These are phyloP conservation scores for Penicillium psychrofluorescens DNA, from an alignment of 495 filamentous ascomycete species.

Conservation along the genomic window DNA sequence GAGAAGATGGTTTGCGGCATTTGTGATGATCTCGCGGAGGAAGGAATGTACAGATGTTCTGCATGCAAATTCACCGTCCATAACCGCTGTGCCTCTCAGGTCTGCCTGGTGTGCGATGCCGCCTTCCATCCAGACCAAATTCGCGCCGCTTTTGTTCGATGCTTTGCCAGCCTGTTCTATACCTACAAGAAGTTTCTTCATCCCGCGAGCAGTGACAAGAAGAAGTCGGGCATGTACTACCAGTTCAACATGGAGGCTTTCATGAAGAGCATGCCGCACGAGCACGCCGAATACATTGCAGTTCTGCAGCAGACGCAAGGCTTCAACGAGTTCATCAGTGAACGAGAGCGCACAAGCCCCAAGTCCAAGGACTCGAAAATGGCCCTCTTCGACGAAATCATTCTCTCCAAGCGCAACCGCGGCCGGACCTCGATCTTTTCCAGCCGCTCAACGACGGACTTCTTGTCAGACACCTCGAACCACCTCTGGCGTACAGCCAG, in stretches of 20 bases:
- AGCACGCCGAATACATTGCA: conserved; percentile 80
- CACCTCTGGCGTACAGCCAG: conserved; percentile 89
- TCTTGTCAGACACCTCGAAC: conserved; percentile 78
- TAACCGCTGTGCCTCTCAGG: conserved; percentile 69
- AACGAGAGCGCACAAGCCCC: conserved; percentile 57
- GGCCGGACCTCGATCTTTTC: conserved; percentile 53
- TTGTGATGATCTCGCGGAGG: conserved; percentile 84
- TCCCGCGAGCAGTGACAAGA: conserved; percentile 72
- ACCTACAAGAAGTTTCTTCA: conserved; percentile 84
- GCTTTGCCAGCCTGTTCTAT: conserved; percentile 89
- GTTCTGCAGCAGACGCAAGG: conserved; percentile 91
- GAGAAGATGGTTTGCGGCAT: conserved; percentile 66
- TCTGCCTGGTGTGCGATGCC: conserved; percentile 79
- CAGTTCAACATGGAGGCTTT: conserved; percentile 93
- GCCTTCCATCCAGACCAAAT: conserved; percentile 90
- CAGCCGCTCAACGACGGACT: conserved; percentile 50
- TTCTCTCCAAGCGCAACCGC: conserved; percentile 87
- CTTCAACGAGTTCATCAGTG: conserved; percentile 96
- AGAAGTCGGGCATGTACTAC: conserved; percentile 79
- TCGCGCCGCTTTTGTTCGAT: conserved; percentile 87
- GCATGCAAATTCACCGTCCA: conserved; percentile 74
- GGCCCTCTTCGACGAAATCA: conserved; percentile 90
- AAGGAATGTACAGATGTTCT: conserved; percentile 79
- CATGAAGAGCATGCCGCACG: conserved; percentile 79
- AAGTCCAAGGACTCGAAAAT: conserved; percentile 57